phyloP scores from a whole-genome alignment of 768 basidiomycete species.

The Leucocoprinus leucothites region DNA sequence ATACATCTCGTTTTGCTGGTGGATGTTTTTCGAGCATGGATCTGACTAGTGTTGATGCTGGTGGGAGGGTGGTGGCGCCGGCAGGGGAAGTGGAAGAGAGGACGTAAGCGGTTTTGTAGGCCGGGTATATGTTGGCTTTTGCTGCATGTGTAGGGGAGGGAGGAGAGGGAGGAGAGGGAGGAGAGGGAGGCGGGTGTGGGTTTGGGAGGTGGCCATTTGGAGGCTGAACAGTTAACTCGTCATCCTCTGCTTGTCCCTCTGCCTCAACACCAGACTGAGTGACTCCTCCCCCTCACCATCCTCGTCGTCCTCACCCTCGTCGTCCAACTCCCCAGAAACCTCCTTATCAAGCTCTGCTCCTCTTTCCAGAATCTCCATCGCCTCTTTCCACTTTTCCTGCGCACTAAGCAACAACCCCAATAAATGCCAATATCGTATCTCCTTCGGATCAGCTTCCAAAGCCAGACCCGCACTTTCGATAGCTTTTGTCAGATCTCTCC shows the following conservation, averaged over 20 bases:
- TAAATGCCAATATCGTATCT: constrained; percentile 86
- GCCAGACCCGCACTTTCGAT: constrained; percentile 65
- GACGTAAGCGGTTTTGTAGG: constrained; percentile 14
- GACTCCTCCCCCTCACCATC: constrained; percentile 6
- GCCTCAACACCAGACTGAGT: no score
- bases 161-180: not conserved
- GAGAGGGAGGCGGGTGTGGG: not conserved
- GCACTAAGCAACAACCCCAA: constrained; percentile 80
- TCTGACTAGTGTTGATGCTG: constrained; percentile 25
- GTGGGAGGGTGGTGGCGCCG: constrained; percentile 31
- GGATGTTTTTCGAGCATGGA: constrained; percentile 25
- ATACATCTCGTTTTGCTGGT: constrained; percentile 53
- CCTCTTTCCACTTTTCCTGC: constrained; percentile 75
- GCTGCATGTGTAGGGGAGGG: not conserved
- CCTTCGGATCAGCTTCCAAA: constrained; percentile 62
- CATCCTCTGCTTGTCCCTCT: no score
- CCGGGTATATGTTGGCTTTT: not conserved
- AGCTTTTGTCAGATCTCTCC: constrained; percentile 66
- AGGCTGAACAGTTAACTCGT: no score
- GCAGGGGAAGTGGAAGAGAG: constrained; percentile 28
- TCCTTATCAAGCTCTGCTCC: constrained; percentile 60
- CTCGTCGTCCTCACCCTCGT: constrained; percentile 11
- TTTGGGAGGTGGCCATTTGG: not conserved
- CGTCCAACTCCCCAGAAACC: constrained; percentile 19
- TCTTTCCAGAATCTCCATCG: constrained; percentile 72